Evolutionary conservation across 225 moss, liverwort and hornwort species (phyloP), one percentile per base, ranked within the genome.

Genomic region (Bryoerythrophyllum caledonicum): DNA sequence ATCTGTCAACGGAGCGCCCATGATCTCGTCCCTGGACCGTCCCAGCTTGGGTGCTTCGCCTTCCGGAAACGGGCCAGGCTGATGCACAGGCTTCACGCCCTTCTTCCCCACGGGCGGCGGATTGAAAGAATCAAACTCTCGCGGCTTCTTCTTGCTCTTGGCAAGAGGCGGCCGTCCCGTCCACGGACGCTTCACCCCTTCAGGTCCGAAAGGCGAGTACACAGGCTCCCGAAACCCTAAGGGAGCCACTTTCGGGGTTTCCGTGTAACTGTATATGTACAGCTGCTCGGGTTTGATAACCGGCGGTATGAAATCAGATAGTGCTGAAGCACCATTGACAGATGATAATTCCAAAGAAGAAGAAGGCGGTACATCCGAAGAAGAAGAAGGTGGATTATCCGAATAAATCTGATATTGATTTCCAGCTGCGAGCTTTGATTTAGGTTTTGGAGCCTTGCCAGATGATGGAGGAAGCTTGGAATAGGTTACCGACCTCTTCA

Each of bases 191-290:
- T 66, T 65, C 85, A 93, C 60, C 8, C 91, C 92, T 17, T 80
- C 76, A 0, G 97, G 97, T 15, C 97, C 97, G 65, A 99, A 99
- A 10, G 97, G 97, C 26, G 97, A 99, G 82, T 80, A 99, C 13
- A 90, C 86, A 51, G 89, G 88, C 76, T 93, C 82, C 15, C 97
- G 89, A 71, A 91, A 93, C 71, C 94, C 94, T 46, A 99, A 17
- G 6, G 92, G 91, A 7, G 91, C 76, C 23, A 82, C 86, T 10
- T 86, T 86, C 2, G 97, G 97, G 3, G 74, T 89, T 64, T 99
- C 97, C 0, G 90, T 75, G 79, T 99, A 99, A 66, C 94, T 99
- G 65, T 70, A 99, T 53, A 86, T 83, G 71, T 91, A 99, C 6
- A 82, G 78, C 24, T 86, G 81, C 17, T 89, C 90, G 10, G 96